Conservation (phyloP, 176 grass and related monocot genomes). For the Musa troglodytarum region DNA sequence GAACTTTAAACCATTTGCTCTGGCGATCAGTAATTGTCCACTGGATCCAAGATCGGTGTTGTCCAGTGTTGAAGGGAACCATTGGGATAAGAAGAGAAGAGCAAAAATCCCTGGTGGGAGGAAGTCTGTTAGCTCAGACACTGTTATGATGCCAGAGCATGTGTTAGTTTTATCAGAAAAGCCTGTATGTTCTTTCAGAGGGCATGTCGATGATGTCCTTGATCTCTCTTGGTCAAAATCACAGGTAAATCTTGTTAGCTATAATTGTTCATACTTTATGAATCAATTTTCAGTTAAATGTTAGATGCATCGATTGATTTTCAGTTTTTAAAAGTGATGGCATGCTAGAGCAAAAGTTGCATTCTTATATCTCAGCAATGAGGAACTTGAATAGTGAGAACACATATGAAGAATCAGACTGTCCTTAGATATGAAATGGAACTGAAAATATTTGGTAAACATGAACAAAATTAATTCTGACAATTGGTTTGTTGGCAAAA, state of each 20-base stretch:
- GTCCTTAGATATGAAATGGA: neutral
- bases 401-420: neutral
- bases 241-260: conserved; percentile 44
- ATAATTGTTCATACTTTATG: conserved; percentile 19
- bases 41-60: conserved; percentile 40
- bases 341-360: neutral
- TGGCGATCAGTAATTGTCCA: conserved; percentile 43
- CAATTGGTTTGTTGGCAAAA: neutral
- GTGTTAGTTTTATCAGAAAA: conserved; percentile 73
- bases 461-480: neutral
- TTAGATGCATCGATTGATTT: neutral
- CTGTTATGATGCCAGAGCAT: conserved; percentile 64
- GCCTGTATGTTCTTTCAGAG: conserved; percentile 73
- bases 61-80: conserved; percentile 33
- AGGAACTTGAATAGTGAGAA: too few species aligned
- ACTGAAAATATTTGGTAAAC: neutral
- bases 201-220: conserved; percentile 69
- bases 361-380: neutral
- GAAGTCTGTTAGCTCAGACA: conserved; percentile 67
- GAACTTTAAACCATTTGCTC: conserved; percentile 42
- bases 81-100: conserved; percentile 53
- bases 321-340: neutral
- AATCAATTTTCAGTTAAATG: too few species aligned
- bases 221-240: conserved; percentile 99
- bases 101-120: conserved; percentile 58